These are phyloP conservation scores for Karstenula rhodostoma DNA, from an alignment of 2,329 filamentous ascomycete species.

Conservation along the genomic window DNA sequence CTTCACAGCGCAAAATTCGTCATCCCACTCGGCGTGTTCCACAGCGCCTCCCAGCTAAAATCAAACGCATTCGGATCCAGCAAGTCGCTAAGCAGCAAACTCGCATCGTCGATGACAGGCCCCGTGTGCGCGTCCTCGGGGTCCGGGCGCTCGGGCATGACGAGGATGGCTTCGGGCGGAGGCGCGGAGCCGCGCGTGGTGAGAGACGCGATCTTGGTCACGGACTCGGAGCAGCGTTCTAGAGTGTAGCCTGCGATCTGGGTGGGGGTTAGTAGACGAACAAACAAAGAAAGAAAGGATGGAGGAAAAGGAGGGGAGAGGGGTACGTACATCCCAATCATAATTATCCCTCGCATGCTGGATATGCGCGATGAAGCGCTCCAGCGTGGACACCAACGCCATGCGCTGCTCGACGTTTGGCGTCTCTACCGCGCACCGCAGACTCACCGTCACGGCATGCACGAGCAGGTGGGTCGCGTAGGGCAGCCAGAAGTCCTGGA, in stretches of 20 bases:
- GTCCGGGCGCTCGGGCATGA: conserved; percentile 19
- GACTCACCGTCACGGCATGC: conserved; percentile 61
- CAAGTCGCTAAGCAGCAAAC: conserved; percentile 41
- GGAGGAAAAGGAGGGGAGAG: neutral
- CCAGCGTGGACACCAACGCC: conserved; percentile 57
- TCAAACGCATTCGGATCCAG: conserved; percentile 46
- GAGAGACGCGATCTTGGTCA: conserved; percentile 46
- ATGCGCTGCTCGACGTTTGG: conserved; percentile 56
- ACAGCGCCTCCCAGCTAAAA: conserved; percentile 48
- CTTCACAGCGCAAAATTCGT: conserved; percentile 41
- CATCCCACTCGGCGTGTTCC: conserved; percentile 47
- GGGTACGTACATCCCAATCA: conserved; percentile 56
- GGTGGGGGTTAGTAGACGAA: neutral
- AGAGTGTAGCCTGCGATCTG: conserved; percentile 62
- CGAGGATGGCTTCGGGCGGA: conserved; percentile 26
- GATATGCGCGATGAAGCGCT: conserved; percentile 58
- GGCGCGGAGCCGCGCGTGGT: conserved; percentile 28
- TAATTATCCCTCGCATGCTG: conserved; percentile 58
- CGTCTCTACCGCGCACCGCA: conserved; percentile 62
- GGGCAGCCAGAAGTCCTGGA: conserved; percentile 62
- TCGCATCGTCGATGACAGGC: conserved; percentile 38
- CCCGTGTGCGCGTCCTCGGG: conserved; percentile 18
- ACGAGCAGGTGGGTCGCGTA: conserved; percentile 62
- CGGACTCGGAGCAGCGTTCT: conserved; percentile 51
- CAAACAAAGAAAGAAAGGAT: neutral